phyloP scores from a whole-genome alignment of 1,284 basidiomycete species.

The Bothia castanella region DNA sequence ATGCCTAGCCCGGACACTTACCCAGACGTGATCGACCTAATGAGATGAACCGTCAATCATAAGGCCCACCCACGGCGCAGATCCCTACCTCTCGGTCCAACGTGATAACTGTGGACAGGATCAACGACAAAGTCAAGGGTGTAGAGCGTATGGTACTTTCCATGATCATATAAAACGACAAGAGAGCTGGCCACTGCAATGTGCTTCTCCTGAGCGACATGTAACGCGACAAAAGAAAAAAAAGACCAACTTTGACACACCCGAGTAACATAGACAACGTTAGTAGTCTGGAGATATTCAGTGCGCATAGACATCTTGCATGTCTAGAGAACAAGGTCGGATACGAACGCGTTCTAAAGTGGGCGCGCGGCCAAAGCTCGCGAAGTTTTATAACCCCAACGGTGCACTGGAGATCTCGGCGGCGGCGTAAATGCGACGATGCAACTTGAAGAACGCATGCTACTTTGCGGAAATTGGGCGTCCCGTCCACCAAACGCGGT shows the following conservation, averaged over 20 bases:
- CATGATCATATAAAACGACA: conserved; percentile 11
- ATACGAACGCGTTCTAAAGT: too few relatives aligned
- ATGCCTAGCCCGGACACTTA: background rate
- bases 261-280: background rate
- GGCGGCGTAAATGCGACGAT: too few relatives aligned
- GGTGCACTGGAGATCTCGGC: too few relatives aligned
- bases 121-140: background rate
- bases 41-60: background rate
- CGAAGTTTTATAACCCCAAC: too few relatives aligned
- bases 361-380: too few relatives aligned
- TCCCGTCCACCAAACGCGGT: too few relatives aligned
- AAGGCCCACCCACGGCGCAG: background rate
- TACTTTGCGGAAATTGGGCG: too few relatives aligned
- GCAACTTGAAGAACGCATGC: too few relatives aligned
- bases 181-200: background rate
- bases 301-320: too few relatives aligned
- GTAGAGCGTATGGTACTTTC: background rate
- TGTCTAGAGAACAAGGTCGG: too few relatives aligned
- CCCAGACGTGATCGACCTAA: conserved; percentile 23
- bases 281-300: background rate
- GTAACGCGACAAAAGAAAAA: background rate
- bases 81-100: conserved; percentile 12
- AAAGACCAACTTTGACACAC: background rate
- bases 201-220: background rate
- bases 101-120: conserved; percentile 3